These are phyloP conservation scores for Ceratorhiza oryzae-sativae DNA, from an alignment of 1,284 basidiomycete genomes.

Conservation along the genomic window DNA sequence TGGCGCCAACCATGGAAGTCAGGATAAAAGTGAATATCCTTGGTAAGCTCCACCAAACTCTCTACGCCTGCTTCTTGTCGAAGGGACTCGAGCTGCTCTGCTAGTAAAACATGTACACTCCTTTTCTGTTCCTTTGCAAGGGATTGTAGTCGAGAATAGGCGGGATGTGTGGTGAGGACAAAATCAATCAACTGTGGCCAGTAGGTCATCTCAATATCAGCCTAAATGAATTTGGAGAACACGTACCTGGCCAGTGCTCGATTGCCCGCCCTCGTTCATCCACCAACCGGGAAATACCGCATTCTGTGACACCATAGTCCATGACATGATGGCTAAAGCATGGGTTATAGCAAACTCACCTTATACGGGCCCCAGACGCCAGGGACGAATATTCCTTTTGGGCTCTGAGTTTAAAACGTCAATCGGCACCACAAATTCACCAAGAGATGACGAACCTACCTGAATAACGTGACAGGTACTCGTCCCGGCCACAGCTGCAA, in stretches of 20 bases:
- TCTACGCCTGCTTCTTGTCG: constrained; percentile 62
- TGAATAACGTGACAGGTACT: constrained; percentile 95
- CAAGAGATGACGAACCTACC: constrained; percentile 52
- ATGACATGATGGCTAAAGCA: no score
- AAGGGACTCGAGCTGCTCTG: constrained; percentile 76
- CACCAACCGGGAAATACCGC: constrained; percentile 92
- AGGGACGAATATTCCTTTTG: constrained; percentile 77
- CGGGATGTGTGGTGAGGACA: constrained; percentile 90
- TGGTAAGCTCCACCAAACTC: constrained; percentile 85
- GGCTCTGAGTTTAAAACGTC: constrained; percentile 12
- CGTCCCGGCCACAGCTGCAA: constrained; percentile 95
- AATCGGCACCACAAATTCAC: neutral
- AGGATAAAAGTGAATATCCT: constrained; percentile 92
- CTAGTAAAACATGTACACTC: constrained; percentile 65
- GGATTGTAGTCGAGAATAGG: constrained; percentile 74
- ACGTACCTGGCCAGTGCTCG: constrained; percentile 90
- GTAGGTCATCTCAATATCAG: neutral
- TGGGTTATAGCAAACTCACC: no score
- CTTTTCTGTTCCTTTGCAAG: constrained; percentile 54
- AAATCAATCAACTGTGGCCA: constrained; percentile 83
- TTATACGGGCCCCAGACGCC: constrained; percentile 98
- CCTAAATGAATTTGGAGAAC: constrained; percentile 5
- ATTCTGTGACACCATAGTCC: no score
- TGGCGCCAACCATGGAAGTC: constrained; percentile 77
- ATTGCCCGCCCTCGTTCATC: constrained; percentile 99